Conservation (phyloP, 2,329 filamentous ascomycete genomes). For the Ophidiomyces ophidiicola region DNA sequence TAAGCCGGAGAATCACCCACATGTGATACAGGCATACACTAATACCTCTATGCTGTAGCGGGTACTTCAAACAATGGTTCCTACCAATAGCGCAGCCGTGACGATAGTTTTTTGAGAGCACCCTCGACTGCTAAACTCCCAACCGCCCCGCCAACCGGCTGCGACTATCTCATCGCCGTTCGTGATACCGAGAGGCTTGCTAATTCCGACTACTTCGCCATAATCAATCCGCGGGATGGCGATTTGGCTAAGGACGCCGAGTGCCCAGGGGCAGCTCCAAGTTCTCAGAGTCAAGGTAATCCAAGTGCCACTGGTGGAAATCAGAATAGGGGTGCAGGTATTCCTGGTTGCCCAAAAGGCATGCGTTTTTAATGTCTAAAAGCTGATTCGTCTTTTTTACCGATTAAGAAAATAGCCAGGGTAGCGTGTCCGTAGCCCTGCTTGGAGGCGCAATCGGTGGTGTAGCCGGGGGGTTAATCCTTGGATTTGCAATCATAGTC, state of each 20-base stretch:
- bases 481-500: conserved; percentile 10
- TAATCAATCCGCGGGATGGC: conserved; percentile 13
- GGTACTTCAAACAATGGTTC: conserved; percentile 13
- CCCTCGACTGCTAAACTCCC: conserved; percentile 2
- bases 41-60: conserved; percentile 3
- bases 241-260: conserved; percentile 6
- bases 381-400: background rate
- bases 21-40: background rate
- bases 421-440: conserved; percentile 6
- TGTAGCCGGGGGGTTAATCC: conserved; percentile 9
- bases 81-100: conserved; percentile 13
- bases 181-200: conserved; percentile 4
- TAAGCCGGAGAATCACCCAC: background rate
- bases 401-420: background rate
- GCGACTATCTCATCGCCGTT: conserved; percentile 13
- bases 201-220: conserved; percentile 13
- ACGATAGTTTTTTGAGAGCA: conserved; percentile 13
- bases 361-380: too few relatives aligned
- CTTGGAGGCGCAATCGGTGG: conserved; percentile 13
- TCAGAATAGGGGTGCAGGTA: too few relatives aligned
- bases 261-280: conserved; percentile 1
- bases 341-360: too few relatives aligned
- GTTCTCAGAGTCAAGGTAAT: background rate
- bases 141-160: conserved; percentile 11
- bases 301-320: too few relatives aligned